Percentiles rank a stretch among this genome's conserved stretches.
Evolutionary conservation across 805 yeast genomes (phyloP).

Genomic region (Candida sithepensis): DNA sequence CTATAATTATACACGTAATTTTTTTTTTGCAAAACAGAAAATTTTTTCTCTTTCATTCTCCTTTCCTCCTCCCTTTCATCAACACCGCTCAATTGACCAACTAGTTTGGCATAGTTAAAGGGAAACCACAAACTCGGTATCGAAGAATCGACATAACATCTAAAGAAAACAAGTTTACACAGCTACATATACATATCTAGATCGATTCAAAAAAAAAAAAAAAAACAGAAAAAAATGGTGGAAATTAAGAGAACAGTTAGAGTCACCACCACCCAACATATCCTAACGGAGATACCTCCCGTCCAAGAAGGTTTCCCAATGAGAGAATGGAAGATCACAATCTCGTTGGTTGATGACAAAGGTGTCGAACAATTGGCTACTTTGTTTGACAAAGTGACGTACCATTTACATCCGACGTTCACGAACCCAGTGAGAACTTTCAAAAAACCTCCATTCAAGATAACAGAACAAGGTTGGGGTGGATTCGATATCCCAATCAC

Average conservation of each 20-base stretch:
- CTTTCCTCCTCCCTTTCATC: too few species aligned
- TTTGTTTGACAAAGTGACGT: constrained; percentile 87
- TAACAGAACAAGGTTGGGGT: constrained; percentile 98
- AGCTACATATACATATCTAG: too few species aligned
- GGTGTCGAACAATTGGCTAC: constrained; percentile 85
- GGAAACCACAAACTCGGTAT: too few species aligned
- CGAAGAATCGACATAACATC: too few species aligned
- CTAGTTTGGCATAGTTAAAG: too few species aligned
- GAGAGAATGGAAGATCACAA: constrained; percentile 87
- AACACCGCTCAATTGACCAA: too few species aligned
- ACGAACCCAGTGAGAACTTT: constrained; percentile 79
- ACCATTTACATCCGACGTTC: constrained; percentile 93
- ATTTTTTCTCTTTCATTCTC: too few species aligned
- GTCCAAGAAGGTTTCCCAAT: constrained; percentile 90
- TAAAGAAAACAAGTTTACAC: too few species aligned
- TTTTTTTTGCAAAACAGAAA: too few species aligned
- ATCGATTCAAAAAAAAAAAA: too few species aligned
- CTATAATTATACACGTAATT: too few species aligned
- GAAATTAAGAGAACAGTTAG: constrained; percentile 83
- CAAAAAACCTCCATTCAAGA: constrained; percentile 79
- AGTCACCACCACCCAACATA: constrained; percentile 80
- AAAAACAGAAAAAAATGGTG: constrained; percentile 24
- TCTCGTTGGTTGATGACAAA: constrained; percentile 68
- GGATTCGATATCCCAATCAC: constrained; percentile 87
- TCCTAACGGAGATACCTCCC: constrained; percentile 75